Base-by-base conservation (phyloP, 2,329 filamentous ascomycete species). In the Dryadomyces quercivorus region DNA sequence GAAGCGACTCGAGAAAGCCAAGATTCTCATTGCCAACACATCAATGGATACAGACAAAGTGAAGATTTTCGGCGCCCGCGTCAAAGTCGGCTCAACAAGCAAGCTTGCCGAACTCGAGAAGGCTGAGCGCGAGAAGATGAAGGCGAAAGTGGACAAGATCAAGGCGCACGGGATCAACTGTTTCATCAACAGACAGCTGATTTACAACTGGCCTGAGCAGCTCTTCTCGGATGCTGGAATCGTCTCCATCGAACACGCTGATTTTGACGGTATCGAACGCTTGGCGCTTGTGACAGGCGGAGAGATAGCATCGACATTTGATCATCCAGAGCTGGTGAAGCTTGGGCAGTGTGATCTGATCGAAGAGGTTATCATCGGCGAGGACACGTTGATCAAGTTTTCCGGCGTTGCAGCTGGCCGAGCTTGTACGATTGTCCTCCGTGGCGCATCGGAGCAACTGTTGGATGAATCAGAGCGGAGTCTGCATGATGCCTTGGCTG, bases 151-250 rank as follows among this genome's bases (percentile, higher is more conserved):
- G 48, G 93, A 98, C 60, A 92, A 89, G 72, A 98, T 98, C 75
- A 98, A 97, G 81, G 81, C 89, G 49, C 93, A 98, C 66, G 93
- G 93, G 57, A 96, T 98, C 75, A 98, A 98, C 80, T 97, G 93
- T 78, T 98, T 98, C 72, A 95, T 98, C 71, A 98, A 98, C 80
- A 80, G 93, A 63, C 93, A 98, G 71, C 82, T 98, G 60, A 98
- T 98, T 74, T 98, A 98, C 80, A 98, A 98, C 78, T 98, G 93
- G 93, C 93, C 93, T 6, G 93, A 98, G 72, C 93, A 98, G 73
- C 85, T 98, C 49, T 98, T 98, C 67, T 90, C 92, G 40, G 93
- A 98, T 69, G 92, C 91, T 8, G 93, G 93, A 59, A 97, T 98
- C 71, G 88, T 95, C 77, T 95, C 90, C 31, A 98, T 98, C 63